Evolutionary conservation across 1,284 basidiomycete genomes (phyloP), one percentile per base, ranked within the genome.

Genomic region (Coriolopsis trogii): DNA sequence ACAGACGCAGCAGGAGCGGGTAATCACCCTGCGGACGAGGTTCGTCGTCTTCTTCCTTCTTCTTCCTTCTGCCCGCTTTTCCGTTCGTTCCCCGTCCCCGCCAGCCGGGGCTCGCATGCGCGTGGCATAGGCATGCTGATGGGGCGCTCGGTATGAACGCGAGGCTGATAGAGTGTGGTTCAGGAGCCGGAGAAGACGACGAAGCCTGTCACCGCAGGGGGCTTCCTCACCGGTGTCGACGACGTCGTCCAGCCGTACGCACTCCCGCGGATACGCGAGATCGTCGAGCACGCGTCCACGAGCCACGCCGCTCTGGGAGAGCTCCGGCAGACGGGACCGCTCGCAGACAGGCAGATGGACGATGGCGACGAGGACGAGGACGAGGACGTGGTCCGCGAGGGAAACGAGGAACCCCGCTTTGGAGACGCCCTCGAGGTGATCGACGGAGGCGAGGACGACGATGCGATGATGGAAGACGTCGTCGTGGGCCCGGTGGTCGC

Each of bases 161-260:
- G 15, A 6, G 10, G n/a, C 41, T 43, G 41, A 43, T 43, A 33
- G 41, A 8, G 18, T 30, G 21, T 28, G 28, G 6, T 40, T 39
- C 55, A 48, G 43, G 52, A 59, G 24, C 31, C 56, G 42, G 61
- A 63, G 12, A 66, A 69, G 54, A 68, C 69, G 60, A 73, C 73
- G 23, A 15, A 23, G 30, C 26, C 31, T 16, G 42, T 26, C 18
- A 20, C 51, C 8, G 56, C 50, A 21, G 85, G 85, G 21, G 87
- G 84, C 18, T 90, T 87, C 69, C 74, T 88, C 26, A 77, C 78
- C 26, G 82, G 72, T n/a, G 85, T 81, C n/a, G 87, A 87, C 63
- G 82, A 82, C 55, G 84, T 91, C 49, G 85, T 91, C 3, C 74
- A 85, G 66, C 79, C 81, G 2, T 91, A 82, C 66, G 77, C 79